These are phyloP conservation scores for Neohortaea acidophila DNA, from an alignment of 495 filamentous ascomycete genomes.

Conservation along the genomic window DNA sequence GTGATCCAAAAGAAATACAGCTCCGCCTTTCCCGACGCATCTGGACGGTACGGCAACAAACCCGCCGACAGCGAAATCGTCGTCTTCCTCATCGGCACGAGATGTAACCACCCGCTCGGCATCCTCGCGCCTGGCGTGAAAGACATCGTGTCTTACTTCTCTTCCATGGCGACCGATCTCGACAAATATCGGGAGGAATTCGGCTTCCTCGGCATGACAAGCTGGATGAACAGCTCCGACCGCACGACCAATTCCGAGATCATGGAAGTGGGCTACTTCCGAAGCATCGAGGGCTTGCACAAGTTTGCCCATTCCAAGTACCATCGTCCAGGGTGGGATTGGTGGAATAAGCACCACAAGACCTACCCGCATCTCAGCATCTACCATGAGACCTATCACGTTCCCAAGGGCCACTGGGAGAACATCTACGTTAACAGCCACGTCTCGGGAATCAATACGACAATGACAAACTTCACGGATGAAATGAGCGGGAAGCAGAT, in stretches of 20 bases:
- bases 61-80: conserved; percentile 25
- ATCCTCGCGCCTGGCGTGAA: conserved; percentile 10
- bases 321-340: conserved; percentile 35
- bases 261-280: conserved; percentile 34
- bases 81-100: conserved; percentile 30
- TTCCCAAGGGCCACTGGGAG: conserved; percentile 30
- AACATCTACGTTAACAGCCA: conserved; percentile 17
- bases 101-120: conserved; percentile 26
- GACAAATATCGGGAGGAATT: conserved; percentile 12
- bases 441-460: background rate
- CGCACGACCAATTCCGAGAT: conserved; percentile 25
- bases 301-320: conserved; percentile 33
- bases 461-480: background rate
- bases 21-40: conserved; percentile 25
- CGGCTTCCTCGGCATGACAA: conserved; percentile 17
- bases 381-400: conserved; percentile 35
- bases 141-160: conserved; percentile 11
- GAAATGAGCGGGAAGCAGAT: conserved; percentile 4
- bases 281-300: conserved; percentile 32
- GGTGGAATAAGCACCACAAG: conserved; percentile 28
- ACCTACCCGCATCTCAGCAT: conserved; percentile 31
- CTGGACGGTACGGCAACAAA: conserved; percentile 24
- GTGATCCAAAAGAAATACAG: conserved; percentile 25
- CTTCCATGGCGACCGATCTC: conserved; percentile 9
- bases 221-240: conserved; percentile 11